Evolutionary conservation across 306 rosid genomes (phyloP).

Genomic region (Carpinus viminea): DNA sequence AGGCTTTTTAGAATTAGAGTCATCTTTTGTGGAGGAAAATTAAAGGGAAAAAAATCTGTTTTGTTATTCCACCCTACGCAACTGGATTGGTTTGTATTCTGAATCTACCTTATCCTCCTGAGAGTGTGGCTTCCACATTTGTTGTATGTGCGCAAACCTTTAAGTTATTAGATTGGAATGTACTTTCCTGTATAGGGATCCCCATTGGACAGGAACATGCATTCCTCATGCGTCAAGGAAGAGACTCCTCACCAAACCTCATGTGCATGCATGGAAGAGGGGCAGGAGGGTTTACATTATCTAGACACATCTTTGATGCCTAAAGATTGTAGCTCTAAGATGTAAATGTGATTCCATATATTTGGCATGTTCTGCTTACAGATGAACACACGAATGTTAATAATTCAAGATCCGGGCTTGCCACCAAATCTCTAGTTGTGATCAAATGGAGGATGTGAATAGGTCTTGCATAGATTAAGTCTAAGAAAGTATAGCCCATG

Average conservation of each 20-base stretch:
- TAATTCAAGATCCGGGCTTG: no score
- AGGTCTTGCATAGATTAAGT: no score
- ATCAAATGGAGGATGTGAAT: no score
- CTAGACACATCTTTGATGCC: background rate
- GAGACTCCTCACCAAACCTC: background rate
- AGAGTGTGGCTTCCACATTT: background rate
- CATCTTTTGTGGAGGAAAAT: background rate
- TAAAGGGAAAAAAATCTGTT: background rate
- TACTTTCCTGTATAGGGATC: background rate
- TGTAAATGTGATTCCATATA: background rate
- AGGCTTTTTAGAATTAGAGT: background rate
- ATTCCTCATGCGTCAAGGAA: background rate
- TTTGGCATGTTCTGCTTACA: background rate
- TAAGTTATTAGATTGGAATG: background rate
- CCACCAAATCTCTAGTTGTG: no score
- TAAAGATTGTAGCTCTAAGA: background rate
- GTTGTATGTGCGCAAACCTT: background rate
- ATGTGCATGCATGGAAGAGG: background rate
- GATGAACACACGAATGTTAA: no score
- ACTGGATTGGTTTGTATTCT: background rate
- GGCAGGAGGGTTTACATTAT: background rate
- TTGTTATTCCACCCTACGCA: background rate
- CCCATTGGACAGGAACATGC: background rate
- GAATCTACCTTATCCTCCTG: background rate
- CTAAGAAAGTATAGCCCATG: no score